Base-by-base conservation (phyloP, 2,329 filamentous ascomycete genomes). In the Trichoderma cornu-damae region DNA sequence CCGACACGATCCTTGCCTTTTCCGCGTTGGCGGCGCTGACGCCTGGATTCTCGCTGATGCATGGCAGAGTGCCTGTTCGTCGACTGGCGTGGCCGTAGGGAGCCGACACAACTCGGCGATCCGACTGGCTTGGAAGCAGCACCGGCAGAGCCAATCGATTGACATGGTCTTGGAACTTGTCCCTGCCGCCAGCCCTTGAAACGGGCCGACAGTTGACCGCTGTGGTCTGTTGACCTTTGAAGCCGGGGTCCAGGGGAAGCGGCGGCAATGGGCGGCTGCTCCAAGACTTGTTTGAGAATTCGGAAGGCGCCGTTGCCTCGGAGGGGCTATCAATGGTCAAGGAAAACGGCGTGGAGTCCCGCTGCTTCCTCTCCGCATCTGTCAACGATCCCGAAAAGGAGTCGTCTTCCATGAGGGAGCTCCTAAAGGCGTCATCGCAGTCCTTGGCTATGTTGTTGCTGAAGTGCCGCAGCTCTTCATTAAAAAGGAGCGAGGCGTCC, bases 401-500 rank as follows among this genome's bases (percentile, higher is more conserved):
- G 11, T 72, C 70, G 14, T 73, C 72, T 16, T 71, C 68, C 12
- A 80, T 71, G 9, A 82, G 63, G 8, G 78, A 79, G 64, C 87
- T 85, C 67, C 90, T 92, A 75, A 97, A 96, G 1, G 92, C 92
- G 66, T 94, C 89, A 67, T 97, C 92, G 67, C 92, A 95, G 59
- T 94, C 89, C 70, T 90, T 90, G 49, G 90, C 90, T 60, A 96
- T 85, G 65, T 90, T 90, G 65, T 83, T 84, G 64, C 90, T 96
- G 58, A 95, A 87, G 64, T 93, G 87, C 6, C 90, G 81, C 54
- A 94, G 82, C 68, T 96, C 92, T 59, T 91, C 90, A 64, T 83
- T 86, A 64, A 79, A 72, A 38, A 74, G 64, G 49, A 70, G 59
- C n/a, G 72, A 71, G 43, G 65, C 68, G 62, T 66, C 28, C 61